Percentiles rank a stretch among this genome's conserved stretches.
Evolutionary conservation across 768 basidiomycete species (phyloP).

Genomic region (Pleurotus ostreatus): DNA sequence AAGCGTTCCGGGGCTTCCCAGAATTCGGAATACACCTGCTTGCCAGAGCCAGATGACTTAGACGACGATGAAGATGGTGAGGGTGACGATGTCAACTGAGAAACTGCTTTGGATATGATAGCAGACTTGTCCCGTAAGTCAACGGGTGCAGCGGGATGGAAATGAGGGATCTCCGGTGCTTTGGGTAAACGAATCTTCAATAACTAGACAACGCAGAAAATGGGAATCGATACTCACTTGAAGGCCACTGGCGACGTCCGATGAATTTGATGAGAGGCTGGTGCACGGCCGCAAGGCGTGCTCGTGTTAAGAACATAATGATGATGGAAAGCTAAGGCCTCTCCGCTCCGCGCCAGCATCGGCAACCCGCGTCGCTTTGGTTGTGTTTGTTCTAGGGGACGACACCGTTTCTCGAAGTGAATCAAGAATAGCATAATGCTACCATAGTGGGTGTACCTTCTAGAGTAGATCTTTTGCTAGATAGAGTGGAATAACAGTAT

Average conservation of each 20-base stretch:
- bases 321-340: too few relatives aligned
- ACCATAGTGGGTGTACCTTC: too few relatives aligned
- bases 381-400: too few relatives aligned
- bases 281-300: constrained; percentile 29
- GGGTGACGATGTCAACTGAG: constrained; percentile 17
- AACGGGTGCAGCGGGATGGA: constrained; percentile 67
- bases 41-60: constrained; percentile 14
- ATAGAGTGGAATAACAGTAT: too few relatives aligned
- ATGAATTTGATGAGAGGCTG: constrained; percentile 62
- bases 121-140: constrained; percentile 51
- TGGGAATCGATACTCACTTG: constrained; percentile 26
- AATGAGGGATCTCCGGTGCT: constrained; percentile 38
- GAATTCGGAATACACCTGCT: constrained; percentile 36
- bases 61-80: constrained; percentile 16
- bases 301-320: not conserved
- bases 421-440: too few relatives aligned
- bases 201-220: not conserved
- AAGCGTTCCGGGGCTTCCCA: constrained; percentile 67
- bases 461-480: too few relatives aligned
- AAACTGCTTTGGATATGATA: constrained; percentile 34
- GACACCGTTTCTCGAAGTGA: too few relatives aligned
- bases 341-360: too few relatives aligned
- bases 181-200: not conserved
- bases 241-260: constrained; percentile 52
- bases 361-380: too few relatives aligned